Evolutionary conservation across 768 basidiomycete species (phyloP), one percentile per base, ranked within the genome.

Genomic region (Pisolithus orientalis): DNA sequence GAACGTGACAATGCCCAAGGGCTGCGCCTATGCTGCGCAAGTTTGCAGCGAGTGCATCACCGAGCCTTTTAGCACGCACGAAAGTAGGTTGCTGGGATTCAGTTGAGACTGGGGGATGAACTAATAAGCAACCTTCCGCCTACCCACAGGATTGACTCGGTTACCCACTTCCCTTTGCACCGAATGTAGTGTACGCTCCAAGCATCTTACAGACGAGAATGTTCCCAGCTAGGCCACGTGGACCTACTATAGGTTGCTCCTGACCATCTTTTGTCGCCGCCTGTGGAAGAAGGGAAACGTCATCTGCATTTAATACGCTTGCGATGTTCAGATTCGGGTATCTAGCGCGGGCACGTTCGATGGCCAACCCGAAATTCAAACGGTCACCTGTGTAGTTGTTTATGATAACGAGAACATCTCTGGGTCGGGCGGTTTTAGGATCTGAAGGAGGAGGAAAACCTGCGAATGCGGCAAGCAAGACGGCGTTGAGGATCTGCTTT

Each of bases 1-100:
- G 81, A 31, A 82, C 75, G 56, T 82, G 80, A 51, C 80, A 80
- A 56, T 82, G 81, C 29, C 75, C 80, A 28, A 82, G 63, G 5
- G 77, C 75, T 7, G 65, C 65, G 17, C 70, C 70, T 39, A 74
- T 62, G 16, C 70, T 70, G 31, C 60, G 65, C 10, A 69, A 62
- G 49, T 66, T 58, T 39, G 59, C 61, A 1, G 66, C 67, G 2
- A 64, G 49, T 0, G 67, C 68, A 51, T 69, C 60, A 9, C 73
- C 72, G 5, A 73, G 62, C 3, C 51, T 39, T 40, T 69, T 69
- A 2, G 55, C 50, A 40, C 53, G 51, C 24, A 51, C 51, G 17
- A 57, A 40, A 9, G 55, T 62, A 37, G 60, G 61, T 21, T 10
- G 46, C 4, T 46, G 42, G 17, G 40, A 47, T 17, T 43, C 39